Evolutionary conservation across 257 asterid species (phyloP), one percentile per base, ranked within the genome.

Genomic region (Fraxinus americana): DNA sequence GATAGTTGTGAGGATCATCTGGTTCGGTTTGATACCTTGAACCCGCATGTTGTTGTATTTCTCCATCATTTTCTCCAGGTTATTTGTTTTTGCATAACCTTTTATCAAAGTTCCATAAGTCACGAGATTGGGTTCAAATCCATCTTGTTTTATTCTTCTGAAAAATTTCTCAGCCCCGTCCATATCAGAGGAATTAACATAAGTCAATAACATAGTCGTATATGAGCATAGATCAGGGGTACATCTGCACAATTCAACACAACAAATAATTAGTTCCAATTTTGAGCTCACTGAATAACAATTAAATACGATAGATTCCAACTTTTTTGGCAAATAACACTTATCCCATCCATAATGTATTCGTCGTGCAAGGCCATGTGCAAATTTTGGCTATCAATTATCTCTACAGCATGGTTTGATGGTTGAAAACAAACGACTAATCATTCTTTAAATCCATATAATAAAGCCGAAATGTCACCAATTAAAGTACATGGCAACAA

Each of bases 91-190:
- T 7, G 99, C 98, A 66, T 95, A 95, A 7, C 99, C 99, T 74
- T 93, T 91, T 68, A 95, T 89, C 66, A 95, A 87, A 34, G 92
- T 85, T 29, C 99, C 98, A 12, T 89, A 91, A 2, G 97, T 90
- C 59, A 95, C 82, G 17, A 90, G 87, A 43, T 88, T 95, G 34
- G 97, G 94, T 79, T 86, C 87, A 25, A 90, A 75, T 17, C 98
- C 97, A 9, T 95, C 99, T 73, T 76, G 88, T 71, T 92, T 90
- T 78, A 93, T 93, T 90, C 97, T 83, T 78, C 38, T 86, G 86
- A 95, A 95, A 77, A 92, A 92, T 75, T 86, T 92, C 88, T 95
- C 98, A 1, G 97, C 97, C 29, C 97, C 97, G 54, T 91, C 99
- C 97, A 95, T 93, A 52, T 95, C 98, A 3, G 97, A 76, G 39